These are phyloP conservation scores for Actinomortierella ambigua DNA, from an alignment of 371 early-diverging fungal genomes.

Conservation along the genomic window DNA sequence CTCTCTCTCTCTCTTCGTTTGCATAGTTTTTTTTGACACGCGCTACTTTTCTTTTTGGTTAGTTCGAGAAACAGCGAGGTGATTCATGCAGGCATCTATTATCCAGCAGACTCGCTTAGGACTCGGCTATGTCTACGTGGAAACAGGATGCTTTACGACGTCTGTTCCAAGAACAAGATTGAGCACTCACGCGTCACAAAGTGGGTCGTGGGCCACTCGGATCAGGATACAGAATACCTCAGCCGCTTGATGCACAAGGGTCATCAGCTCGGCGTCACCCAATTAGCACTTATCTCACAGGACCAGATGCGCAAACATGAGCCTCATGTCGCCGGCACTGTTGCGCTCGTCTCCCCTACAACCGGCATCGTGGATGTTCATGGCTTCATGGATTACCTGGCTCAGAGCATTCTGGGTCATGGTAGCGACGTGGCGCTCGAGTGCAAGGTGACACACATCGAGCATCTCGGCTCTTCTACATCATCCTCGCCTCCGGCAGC, in stretches of 20 bases:
- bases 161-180: slow-evolving; percentile 56
- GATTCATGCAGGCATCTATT: slow-evolving; percentile 92
- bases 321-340: slow-evolving; percentile 60
- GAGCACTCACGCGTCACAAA: slow-evolving; percentile 69
- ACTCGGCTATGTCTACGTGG: slow-evolving; percentile 83
- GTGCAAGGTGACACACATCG: slow-evolving; percentile 56
- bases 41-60: neutral
- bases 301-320: slow-evolving; percentile 55
- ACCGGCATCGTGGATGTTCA: slow-evolving; percentile 89
- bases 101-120: slow-evolving; percentile 78
- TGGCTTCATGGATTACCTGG: slow-evolving; percentile 67
- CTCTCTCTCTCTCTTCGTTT: neutral
- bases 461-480: neutral
- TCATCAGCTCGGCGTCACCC: slow-evolving; percentile 53
- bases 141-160: slow-evolving; percentile 68
- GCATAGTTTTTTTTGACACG: neutral
- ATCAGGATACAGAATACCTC: slow-evolving; percentile 62
- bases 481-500: neutral
- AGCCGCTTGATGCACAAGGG: slow-evolving; percentile 65
- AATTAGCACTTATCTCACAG: slow-evolving; percentile 34
- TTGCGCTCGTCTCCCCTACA: slow-evolving; percentile 69
- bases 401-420: slow-evolving; percentile 45
- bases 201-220: slow-evolving; percentile 78
- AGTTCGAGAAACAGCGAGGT: slow-evolving; percentile 93
- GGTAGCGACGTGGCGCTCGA: slow-evolving; percentile 59